Conservation (phyloP, 805 yeast species). For the Nakazawaea ambrosiae region DNA sequence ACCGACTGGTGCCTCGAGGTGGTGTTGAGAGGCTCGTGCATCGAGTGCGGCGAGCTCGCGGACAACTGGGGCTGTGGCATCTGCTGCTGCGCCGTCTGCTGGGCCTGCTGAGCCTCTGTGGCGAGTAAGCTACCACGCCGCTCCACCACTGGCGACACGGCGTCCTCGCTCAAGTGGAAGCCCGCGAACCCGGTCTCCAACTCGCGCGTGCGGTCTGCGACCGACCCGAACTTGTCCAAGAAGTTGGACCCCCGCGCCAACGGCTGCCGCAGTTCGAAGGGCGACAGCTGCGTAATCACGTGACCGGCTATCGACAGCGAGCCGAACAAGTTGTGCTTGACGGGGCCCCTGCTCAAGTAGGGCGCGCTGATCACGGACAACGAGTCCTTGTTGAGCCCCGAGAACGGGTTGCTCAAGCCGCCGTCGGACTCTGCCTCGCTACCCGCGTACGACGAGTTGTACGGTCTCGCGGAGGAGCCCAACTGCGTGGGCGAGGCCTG, state of each 20-base stretch:
- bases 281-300: slow-evolving; percentile 28
- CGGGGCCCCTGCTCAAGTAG: slow-evolving; percentile 21
- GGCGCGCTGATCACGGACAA: slow-evolving; percentile 42
- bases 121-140: slow-evolving; percentile 14
- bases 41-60: slow-evolving; percentile 30
- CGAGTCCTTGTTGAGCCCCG: slow-evolving; percentile 39
- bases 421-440: slow-evolving; percentile 35
- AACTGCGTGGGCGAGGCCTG: slow-evolving; percentile 7
- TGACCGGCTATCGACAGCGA: slow-evolving; percentile 60
- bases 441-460: slow-evolving; percentile 15
- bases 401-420: slow-evolving; percentile 25
- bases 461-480: slow-evolving; percentile 14
- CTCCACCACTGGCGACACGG: not conserved
- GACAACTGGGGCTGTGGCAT: not conserved
- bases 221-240: slow-evolving; percentile 55
- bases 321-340: slow-evolving; percentile 36
- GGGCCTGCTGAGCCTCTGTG: not conserved
- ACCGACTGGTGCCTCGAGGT: slow-evolving; percentile 45
- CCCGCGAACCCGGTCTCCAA: slow-evolving; percentile 41
- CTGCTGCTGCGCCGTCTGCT: not conserved
- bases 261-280: slow-evolving; percentile 22
- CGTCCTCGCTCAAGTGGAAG: not conserved
- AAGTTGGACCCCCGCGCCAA: slow-evolving; percentile 27
- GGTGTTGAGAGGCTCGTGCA: slow-evolving; percentile 34
- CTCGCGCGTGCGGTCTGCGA: slow-evolving; percentile 66